Conservation (phyloP, 225 moss, liverwort and hornwort species). For the Antitrichia curtipendula region DNA sequence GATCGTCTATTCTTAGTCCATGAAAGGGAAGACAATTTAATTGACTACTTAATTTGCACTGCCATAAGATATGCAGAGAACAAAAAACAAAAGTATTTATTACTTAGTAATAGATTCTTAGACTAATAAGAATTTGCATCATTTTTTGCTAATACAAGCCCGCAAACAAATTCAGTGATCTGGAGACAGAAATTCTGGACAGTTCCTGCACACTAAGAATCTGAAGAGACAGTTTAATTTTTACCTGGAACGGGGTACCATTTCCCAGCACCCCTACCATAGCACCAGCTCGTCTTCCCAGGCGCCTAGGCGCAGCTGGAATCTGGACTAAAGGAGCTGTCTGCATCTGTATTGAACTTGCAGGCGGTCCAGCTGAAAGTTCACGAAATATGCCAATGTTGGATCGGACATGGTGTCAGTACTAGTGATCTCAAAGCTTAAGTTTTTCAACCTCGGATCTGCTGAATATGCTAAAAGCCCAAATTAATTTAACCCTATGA, state of each 20-base stretch:
- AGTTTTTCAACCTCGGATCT: no score
- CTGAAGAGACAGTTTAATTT: not conserved
- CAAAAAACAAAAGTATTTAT: not conserved
- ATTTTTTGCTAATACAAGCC: no score
- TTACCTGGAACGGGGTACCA: constrained; percentile 11
- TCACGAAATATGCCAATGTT: not conserved
- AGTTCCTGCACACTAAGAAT: not conserved
- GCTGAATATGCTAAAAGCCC: no score
- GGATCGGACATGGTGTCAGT: not conserved
- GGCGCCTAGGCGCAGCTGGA: not conserved
- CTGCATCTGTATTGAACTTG: constrained; percentile 3
- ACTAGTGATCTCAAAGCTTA: not conserved
- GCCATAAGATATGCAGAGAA: not conserved
- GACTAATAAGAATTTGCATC: not conserved
- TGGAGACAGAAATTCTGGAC: not conserved
- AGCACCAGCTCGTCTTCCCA: not conserved
- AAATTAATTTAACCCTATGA: not conserved
- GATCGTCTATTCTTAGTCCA: not conserved
- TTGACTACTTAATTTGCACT: not conserved
- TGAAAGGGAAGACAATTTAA: not conserved
- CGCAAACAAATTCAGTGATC: not conserved
- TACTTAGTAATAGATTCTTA: not conserved
- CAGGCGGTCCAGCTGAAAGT: constrained; percentile 11
- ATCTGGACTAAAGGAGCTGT: not conserved
- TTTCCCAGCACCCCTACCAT: not conserved